Conservation (phyloP, 306 rosid genomes). For the Medicago arabica region DNA sequence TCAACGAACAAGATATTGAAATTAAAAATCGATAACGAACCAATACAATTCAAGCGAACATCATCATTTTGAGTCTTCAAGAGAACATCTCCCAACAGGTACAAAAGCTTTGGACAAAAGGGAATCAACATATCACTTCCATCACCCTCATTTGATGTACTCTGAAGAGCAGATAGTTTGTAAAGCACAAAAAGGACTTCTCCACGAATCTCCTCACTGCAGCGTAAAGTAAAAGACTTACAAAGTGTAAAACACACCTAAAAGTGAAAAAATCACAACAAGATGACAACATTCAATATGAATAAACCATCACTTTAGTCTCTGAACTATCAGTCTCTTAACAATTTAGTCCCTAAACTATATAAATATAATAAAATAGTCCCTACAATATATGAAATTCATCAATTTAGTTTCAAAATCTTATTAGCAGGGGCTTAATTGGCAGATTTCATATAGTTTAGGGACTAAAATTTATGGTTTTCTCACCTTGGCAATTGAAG, state of each 20-base stretch:
- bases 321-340: too few relatives aligned
- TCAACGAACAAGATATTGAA: conserved; percentile 25
- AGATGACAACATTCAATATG: conserved; percentile 16
- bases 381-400: too few relatives aligned
- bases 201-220: conserved; percentile 92
- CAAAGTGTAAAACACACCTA: conserved; percentile 4
- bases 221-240: conserved; percentile 28
- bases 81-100: conserved; percentile 75
- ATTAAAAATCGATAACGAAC: conserved; percentile 52
- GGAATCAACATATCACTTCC: conserved; percentile 63
- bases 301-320: too few relatives aligned
- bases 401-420: too few relatives aligned
- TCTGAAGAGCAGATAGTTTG: conserved; percentile 63
- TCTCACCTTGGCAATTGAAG: conserved; percentile 88
- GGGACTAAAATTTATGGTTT: background rate
- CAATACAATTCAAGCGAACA: conserved; percentile 87
- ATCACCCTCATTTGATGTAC: conserved; percentile 55
- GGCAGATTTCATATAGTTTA: too few relatives aligned
- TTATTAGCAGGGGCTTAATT: too few relatives aligned
- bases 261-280: conserved; percentile 10
- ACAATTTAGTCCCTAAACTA: too few relatives aligned
- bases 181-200: conserved; percentile 85
- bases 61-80: conserved; percentile 84
- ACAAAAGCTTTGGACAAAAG: conserved; percentile 74
- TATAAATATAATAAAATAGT: too few relatives aligned